Evolutionary conservation across 139 green algal genomes (phyloP).

Genomic region (Chlamydomonas schloesseri): DNA sequence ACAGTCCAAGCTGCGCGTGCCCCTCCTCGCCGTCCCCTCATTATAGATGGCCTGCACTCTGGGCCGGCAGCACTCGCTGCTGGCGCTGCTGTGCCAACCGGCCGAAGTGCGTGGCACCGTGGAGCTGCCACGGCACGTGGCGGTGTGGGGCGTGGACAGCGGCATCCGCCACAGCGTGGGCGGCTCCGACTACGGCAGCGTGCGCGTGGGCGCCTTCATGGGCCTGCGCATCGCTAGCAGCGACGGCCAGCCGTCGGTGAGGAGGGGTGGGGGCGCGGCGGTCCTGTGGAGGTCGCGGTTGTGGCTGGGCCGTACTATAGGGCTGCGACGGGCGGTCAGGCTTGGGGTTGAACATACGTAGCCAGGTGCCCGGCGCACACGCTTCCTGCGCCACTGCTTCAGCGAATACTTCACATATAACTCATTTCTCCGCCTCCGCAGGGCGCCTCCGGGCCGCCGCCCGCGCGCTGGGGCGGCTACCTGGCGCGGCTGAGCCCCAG

Average conservation of each 20-base stretch:
- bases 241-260: background rate
- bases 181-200: conserved; percentile 87
- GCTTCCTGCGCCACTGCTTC: too few relatives aligned
- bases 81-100: conserved; percentile 90
- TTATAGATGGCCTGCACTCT: conserved; percentile 83
- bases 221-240: conserved; percentile 70
- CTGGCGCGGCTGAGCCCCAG: conserved; percentile 73
- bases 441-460: conserved; percentile 5
- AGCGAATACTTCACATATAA: too few relatives aligned
- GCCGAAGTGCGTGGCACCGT: conserved; percentile 79
- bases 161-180: conserved; percentile 89
- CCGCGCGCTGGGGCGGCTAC: conserved; percentile 61
- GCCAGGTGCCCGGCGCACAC: too few relatives aligned
- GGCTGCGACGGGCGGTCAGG: too few relatives aligned
- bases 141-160: conserved; percentile 89
- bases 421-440: too few relatives aligned
- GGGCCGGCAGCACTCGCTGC: conserved; percentile 76
- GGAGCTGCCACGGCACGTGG: conserved; percentile 72
- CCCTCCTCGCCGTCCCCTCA: too few relatives aligned
- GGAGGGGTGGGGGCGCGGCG: background rate
- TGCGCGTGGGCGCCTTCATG: conserved; percentile 93
- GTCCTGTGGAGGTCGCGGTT: too few relatives aligned
- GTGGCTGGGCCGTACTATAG: too few relatives aligned
- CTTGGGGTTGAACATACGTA: too few relatives aligned
- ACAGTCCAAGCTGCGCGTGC: too few relatives aligned